Evolutionary conservation across 768 basidiomycete species (phyloP), one percentile per base, ranked within the genome.

Genomic region (Trametopsis cervina): DNA sequence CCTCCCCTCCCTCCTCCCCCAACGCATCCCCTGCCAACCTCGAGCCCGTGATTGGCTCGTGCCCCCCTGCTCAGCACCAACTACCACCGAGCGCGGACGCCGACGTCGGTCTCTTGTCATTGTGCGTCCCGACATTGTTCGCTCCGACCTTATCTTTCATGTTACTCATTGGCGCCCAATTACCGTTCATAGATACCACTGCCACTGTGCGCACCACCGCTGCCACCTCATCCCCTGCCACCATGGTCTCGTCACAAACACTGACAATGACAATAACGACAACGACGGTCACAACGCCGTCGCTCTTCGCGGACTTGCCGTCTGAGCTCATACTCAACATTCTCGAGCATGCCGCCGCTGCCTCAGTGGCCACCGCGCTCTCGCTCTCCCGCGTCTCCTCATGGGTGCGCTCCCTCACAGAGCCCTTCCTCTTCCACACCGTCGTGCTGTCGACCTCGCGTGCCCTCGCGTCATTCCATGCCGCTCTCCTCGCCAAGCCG

Each of bases 351-450:
- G 69, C 68, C 25, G 68, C 70, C 12, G 42, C 35, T 29, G 44
- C 50, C 13, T 57, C 60, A 45, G 54, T 38, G 15, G 47, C 55
- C 17, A 62, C 68, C 22, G 62, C 66, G 9, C 60, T 65, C 24
- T 33, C 62, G 23, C 57, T 70, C 44, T 61, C 66, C 7, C 65
- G 66, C 43, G 69, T 71, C 40, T 67, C 67, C 21, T 61, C 61
- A 42, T 56, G 60, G 26, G 57, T 64, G n/a, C 60, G 59, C 39
- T 52, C 46, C 13, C 66, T 66, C 61, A 62, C 62, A 22, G 64
- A 66, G 35, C 67, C 64, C 20, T 49, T 64, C 25, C 60, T 70
- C 27, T 69, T 68, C 56, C 57, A 64, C 45, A 69, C 69, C 46
- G 68, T 70, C 47, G 55, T 62, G 33, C 66, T 70, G 26, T 51